Evolutionary conservation across 2,329 filamentous ascomycete genomes (phyloP), one percentile per base, ranked within the genome.

Genomic region (Phialophora chinensis): DNA sequence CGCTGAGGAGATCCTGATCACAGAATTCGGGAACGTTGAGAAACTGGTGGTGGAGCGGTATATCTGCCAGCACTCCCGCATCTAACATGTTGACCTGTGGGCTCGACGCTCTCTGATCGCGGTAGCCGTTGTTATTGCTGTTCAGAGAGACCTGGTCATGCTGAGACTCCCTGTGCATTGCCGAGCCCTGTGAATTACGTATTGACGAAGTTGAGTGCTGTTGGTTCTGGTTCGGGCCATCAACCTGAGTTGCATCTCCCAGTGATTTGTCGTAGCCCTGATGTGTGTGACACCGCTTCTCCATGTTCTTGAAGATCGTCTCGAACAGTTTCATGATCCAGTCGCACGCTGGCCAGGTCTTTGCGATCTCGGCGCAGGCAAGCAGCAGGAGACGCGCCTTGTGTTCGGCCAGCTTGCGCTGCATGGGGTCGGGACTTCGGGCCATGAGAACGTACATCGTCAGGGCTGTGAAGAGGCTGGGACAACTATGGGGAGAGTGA

Each of bases 261-360:
- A 25, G 23, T 25, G 23, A 25, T 25, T 25, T 25, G 23, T 25
- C 23, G 23, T 25, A 25, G 23, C 23, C 23, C 23, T 25, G 23
- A 25, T 25, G 23, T 25, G 23, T 25, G 23, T 25, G 23, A 25
- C 23, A 25, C 23, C 23, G 23, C 23, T 25, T 29, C 42, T 50
- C 54, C 25, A 64, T 2, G 27, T 59, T 65, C 42, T 44, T 65
- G 62, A 65, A 65, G 25, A 65, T 60, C 20, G 62, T 65, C 55
- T 65, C 62, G n/a, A 65, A 65, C 8, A 65, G 17, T 14, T 20
- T 11, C 55, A 70, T 55, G 35, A 74, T 71, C 72, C 72, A 74
- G 55, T 67, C 66, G 17, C 66, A 63, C n/a, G 72, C 73, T 0
- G 72, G 72, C 73, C 73, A 74, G 2, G 67, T 67, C 23, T 71